Base-by-base conservation (phyloP, 441 rosid genomes). In the California macrophylla region DNA sequence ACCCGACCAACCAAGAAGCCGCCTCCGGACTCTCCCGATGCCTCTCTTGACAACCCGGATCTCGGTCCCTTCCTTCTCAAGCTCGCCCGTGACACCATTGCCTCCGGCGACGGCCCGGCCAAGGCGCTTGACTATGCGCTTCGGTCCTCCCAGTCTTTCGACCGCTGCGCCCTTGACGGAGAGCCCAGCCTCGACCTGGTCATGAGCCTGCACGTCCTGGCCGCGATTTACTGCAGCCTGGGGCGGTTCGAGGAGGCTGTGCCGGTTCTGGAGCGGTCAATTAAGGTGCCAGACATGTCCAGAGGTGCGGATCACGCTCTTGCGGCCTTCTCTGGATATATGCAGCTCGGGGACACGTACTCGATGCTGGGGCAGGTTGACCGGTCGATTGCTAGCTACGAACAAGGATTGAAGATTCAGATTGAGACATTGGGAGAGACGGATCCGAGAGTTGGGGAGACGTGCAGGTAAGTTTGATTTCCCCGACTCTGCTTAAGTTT, bases 391-490 rank as follows among this genome's bases (percentile, higher is more conserved):
- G 83, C 79, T 20, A 83, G 87, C 36, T 94, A 94, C 54, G 99
- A 90, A 65, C 86, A 92, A 64, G 99, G 99, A 34, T 84, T 94
- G 66, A 86, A 84, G 87, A 89, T 92, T 79, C 99, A 94, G 93
- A 92, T 90, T 85, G 88, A 86, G 75, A 86, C 97, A 4, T 70
- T 94, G 8, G 99, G 97, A 6, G 98, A 94, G 64, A 89, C 89
- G 0, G 98, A 91, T 87, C 89, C 96, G 26, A 82, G 98, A 74
- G 98, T 94, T 63, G 98, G 97, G 45, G 99, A 94, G 82, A 94
- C 98, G 80, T 94, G 97, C 98, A 88, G 99, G 99, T 94, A 38
- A 54, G 24, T 62, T 45, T 45, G 20, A 3, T 45, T 45, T 45
- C 9, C 15, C n/a, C 9, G 13, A 40, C 47, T 40, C 47, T 45